A percentile compares a stretch with the other conserved stretches of the same genome.
Conservation (phyloP, 1,139 yeast species). For the Candida sanyaensis region DNA sequence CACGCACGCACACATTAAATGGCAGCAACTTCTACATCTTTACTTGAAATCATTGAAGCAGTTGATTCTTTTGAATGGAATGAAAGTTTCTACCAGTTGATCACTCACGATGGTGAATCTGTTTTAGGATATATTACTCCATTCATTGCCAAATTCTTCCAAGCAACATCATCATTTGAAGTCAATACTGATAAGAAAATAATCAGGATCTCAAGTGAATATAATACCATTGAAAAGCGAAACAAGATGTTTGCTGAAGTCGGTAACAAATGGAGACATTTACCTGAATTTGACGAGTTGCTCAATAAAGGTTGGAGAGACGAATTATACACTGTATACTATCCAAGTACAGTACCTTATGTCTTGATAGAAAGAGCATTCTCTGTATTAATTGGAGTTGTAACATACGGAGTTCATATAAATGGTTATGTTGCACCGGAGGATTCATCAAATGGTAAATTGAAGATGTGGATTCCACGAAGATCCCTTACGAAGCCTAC, state of each 20-base stretch:
- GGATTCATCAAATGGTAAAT: slow-evolving; percentile 36
- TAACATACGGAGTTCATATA: slow-evolving; percentile 87
- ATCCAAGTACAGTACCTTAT: slow-evolving; percentile 57
- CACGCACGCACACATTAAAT: slow-evolving; percentile 1
- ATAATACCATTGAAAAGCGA: slow-evolving; percentile 51
- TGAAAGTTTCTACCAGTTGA: slow-evolving; percentile 33
- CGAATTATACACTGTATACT: slow-evolving; percentile 76
- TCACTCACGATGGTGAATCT: slow-evolving; percentile 50
- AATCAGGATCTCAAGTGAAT: slow-evolving; percentile 36
- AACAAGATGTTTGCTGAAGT: slow-evolving; percentile 44
- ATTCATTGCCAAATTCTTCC: slow-evolving; percentile 43
- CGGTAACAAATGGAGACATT: slow-evolving; percentile 44
- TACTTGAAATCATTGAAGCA: slow-evolving; percentile 25
- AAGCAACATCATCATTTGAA: slow-evolving; percentile 24
- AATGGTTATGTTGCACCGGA: slow-evolving; percentile 66
- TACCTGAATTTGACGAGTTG: slow-evolving; percentile 40
- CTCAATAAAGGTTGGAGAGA: slow-evolving; percentile 77
- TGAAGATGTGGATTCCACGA: slow-evolving; percentile 83
- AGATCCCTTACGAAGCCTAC: slow-evolving; percentile 79
- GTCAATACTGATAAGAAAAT: slow-evolving; percentile 29
- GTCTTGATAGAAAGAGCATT: slow-evolving; percentile 77
- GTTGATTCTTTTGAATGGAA: slow-evolving; percentile 52
- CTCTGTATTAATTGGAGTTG: slow-evolving; percentile 78
- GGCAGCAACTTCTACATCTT: slow-evolving; percentile 16
- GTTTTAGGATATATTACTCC: slow-evolving; percentile 57